A percentile compares a stretch with the other conserved stretches of the same genome.
These are phyloP conservation scores for Trypanosoma grayi DNA, from an alignment of 208 protist species.

Conservation along the genomic window DNA sequence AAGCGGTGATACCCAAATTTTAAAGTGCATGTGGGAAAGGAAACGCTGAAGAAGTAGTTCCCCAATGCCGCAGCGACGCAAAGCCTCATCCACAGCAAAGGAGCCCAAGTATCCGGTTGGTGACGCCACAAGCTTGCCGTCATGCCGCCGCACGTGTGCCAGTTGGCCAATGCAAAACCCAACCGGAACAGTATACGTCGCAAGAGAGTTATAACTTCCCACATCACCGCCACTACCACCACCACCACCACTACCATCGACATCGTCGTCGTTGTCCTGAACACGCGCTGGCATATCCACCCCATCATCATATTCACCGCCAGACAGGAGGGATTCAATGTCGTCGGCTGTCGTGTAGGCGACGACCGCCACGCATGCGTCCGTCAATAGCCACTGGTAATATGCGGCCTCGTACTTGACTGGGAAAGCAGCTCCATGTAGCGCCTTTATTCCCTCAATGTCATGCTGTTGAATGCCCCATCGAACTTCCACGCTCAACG, in stretches of 20 bases:
- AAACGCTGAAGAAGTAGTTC: slow-evolving; percentile 48
- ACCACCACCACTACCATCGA: not conserved
- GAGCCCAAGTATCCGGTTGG: slow-evolving; percentile 73
- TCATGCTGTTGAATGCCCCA: slow-evolving; percentile 54
- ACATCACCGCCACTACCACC: not conserved
- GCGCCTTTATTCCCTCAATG: slow-evolving; percentile 33
- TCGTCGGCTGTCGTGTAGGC: slow-evolving; percentile 34
- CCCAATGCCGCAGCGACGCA: slow-evolving; percentile 67
- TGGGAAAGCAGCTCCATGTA: slow-evolving; percentile 65
- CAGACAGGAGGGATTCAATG: not conserved
- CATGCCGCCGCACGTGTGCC: slow-evolving; percentile 38
- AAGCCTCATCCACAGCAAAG: slow-evolving; percentile 48
- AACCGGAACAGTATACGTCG: slow-evolving; percentile 36
- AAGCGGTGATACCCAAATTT: slow-evolving; percentile 44
- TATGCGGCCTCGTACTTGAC: slow-evolving; percentile 45
- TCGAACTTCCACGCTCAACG: slow-evolving; percentile 44
- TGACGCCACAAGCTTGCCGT: slow-evolving; percentile 45
- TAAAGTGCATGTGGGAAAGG: slow-evolving; percentile 45
- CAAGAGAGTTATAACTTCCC: not conserved
- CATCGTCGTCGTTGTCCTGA: not conserved
- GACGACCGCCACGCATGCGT: slow-evolving; percentile 40
- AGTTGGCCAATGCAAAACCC: slow-evolving; percentile 63
- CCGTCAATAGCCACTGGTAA: slow-evolving; percentile 55
- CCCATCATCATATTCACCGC: not conserved
- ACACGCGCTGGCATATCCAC: not conserved